Percentiles rank a stretch among this genome's conserved stretches.
Evolutionary conservation across 345 rosid species (phyloP).

Genomic region (Viola odorata): DNA sequence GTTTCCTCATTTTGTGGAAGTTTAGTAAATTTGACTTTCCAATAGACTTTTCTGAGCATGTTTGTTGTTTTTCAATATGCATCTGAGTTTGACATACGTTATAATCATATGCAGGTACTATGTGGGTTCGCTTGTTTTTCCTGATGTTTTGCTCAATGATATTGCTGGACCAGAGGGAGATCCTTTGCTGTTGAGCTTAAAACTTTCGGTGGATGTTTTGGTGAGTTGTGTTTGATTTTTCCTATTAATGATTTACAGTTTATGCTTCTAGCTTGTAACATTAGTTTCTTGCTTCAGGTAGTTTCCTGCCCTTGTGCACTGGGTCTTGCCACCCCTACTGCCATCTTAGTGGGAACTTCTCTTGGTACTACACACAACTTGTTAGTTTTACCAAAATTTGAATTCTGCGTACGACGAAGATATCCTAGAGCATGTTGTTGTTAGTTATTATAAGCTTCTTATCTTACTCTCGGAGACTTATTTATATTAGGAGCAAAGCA

Average conservation of each 20-base stretch:
- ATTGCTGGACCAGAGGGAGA: slow-evolving; percentile 92
- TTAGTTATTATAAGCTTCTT: neutral
- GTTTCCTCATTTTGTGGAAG: too few relatives aligned
- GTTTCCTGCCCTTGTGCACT: slow-evolving; percentile 97
- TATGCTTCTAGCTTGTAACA: slow-evolving; percentile 4
- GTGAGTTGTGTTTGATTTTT: slow-evolving; percentile 38
- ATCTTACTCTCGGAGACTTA: slow-evolving; percentile 1
- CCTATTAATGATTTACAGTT: neutral
- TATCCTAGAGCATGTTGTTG: too few relatives aligned
- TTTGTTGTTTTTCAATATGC: neutral
- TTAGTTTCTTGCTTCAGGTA: slow-evolving; percentile 46
- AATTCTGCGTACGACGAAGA: too few relatives aligned
- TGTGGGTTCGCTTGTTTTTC: slow-evolving; percentile 74
- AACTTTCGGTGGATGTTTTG: slow-evolving; percentile 94
- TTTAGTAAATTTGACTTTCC: too few relatives aligned
- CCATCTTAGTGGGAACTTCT: slow-evolving; percentile 93
- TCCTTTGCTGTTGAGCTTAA: slow-evolving; percentile 81
- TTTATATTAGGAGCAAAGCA: slow-evolving; percentile 67
- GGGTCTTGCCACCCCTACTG: slow-evolving; percentile 98
- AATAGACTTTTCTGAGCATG: too few relatives aligned
- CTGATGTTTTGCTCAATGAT: slow-evolving; percentile 91
- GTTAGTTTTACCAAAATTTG: neutral
- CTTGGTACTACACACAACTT: slow-evolving; percentile 53
- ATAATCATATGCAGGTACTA: slow-evolving; percentile 54
- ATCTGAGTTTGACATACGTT: slow-evolving; percentile 8